These are phyloP conservation scores for Boechera divaricarpa DNA, from an alignment of 345 rosid genomes.

Conservation along the genomic window DNA sequence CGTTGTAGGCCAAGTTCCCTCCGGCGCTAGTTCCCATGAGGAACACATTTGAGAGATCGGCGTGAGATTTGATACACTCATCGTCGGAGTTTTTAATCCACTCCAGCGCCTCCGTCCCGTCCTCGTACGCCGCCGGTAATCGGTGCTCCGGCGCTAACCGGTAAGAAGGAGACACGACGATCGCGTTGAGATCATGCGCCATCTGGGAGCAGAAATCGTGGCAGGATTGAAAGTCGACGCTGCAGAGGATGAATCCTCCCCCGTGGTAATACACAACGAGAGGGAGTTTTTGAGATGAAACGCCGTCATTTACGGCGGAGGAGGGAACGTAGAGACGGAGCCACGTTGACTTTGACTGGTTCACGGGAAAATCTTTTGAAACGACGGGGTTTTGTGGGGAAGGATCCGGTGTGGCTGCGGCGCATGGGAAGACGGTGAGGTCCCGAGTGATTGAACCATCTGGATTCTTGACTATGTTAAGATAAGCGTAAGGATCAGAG, in stretches of 20 bases:
- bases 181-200: conserved; percentile 42
- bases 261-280: conserved; percentile 65
- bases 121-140: conserved; percentile 71
- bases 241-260: conserved; percentile 60
- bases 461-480: conserved; percentile 40
- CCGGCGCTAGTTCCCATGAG: conserved; percentile 70
- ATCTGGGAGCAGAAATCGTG: conserved; percentile 52
- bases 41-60: conserved; percentile 49
- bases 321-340: conserved; percentile 39
- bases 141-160: conserved; percentile 75
- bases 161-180: conserved; percentile 58
- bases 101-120: conserved; percentile 54
- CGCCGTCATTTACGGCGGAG: conserved; percentile 3
- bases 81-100: conserved; percentile 49
- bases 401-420: conserved; percentile 37
- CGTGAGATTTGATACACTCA: conserved; percentile 49
- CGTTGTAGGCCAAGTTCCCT: conserved; percentile 60
- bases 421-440: background rate
- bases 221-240: conserved; percentile 23
- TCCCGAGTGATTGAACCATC: conserved; percentile 51
- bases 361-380: conserved; percentile 39
- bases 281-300: conserved; percentile 50
- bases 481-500: conserved; percentile 46
- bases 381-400: conserved; percentile 31
- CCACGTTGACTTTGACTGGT: conserved; percentile 36